Evolutionary conservation across 169 alveolate genomes (phyloP), one percentile per base, ranked within the genome.

Genomic region (Amoebophrya sp.): DNA sequence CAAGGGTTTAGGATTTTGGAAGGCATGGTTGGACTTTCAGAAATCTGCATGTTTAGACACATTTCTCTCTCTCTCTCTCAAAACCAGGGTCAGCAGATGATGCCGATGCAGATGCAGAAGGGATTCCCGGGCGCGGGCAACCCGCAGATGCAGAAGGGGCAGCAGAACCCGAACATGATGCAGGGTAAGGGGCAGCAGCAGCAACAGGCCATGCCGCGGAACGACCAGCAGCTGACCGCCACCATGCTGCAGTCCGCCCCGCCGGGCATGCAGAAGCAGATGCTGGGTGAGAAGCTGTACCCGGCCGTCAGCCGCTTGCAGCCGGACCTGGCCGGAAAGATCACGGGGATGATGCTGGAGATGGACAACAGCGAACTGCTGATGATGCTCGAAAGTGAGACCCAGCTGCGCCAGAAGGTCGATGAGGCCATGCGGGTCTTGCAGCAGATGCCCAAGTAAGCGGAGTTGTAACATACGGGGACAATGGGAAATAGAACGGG

Each of bases 261-360:
- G 91, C 96, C 97, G 35, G 93, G 96, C 89, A 94, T 97, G 97
- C 99, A 97, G 94, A 98, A 98, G 95, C 99, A 97, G 93, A 95
- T 97, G 94, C 95, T 98, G n/a, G 99, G 99, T 10, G 99, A 98
- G 94, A 93, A 97, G 88, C 95, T 97, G 92, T 97, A 96, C 96
- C 98, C 99, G 0, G 96, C 97, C 35, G 96, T 97, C 83, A 97
- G 98, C 33, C 95, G 96, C 89, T 95, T 94, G 55, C 98, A 97
- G 93, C 99, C 99, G 0, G 98, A 97, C 40, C 95, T 98, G 92
- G 99, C 99, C 0, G 99, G 98, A 7, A 47, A 47, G 66, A 97
- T 97, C 77, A 97, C 98, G 0, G 99, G 99, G 12, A 98, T 98
- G 99, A 98, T 98, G 99, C 94, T 98, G 90, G 99, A 98, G 93